Conservation (phyloP, 2,329 filamentous ascomycete genomes). For the Stachybotrys echinatus region DNA sequence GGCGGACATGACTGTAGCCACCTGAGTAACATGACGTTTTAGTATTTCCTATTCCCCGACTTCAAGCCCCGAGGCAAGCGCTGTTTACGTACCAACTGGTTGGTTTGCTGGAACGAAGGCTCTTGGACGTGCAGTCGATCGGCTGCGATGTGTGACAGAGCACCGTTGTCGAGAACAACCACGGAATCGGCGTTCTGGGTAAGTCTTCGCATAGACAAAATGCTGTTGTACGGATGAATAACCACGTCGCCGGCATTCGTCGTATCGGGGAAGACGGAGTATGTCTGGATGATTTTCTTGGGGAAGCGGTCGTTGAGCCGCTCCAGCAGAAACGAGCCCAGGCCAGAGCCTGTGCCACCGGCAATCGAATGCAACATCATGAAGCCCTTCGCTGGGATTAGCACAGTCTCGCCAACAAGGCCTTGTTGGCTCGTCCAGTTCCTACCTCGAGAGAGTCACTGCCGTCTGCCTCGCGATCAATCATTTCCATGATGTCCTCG, state of each 20-base stretch:
- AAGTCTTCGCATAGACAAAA: conserved; percentile 83
- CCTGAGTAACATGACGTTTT: conserved; percentile 32
- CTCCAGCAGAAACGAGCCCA: conserved; percentile 92
- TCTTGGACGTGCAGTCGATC: conserved; percentile 93
- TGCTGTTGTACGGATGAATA: conserved; percentile 96
- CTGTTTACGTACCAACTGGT: conserved; percentile 65
- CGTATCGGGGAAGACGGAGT: conserved; percentile 96
- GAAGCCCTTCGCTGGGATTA: conserved; percentile 59
- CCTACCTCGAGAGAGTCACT: conserved; percentile 88
- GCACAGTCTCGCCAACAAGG: background rate
- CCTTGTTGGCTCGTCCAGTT: background rate
- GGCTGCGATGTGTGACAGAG: conserved; percentile 86
- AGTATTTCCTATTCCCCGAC: background rate
- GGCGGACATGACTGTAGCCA: conserved; percentile 97
- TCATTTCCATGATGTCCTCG: conserved; percentile 99
- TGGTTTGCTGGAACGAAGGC: conserved; percentile 94
- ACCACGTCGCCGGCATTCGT: conserved; percentile 85
- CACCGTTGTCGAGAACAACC: conserved; percentile 94
- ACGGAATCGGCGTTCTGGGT: conserved; percentile 97
- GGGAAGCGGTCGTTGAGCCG: conserved; percentile 95
- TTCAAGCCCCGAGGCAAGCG: background rate
- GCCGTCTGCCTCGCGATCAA: conserved; percentile 95
- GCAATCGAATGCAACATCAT: conserved; percentile 99
- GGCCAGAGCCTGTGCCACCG: conserved; percentile 90
- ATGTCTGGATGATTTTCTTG: conserved; percentile 98